Base-by-base conservation (phyloP, 2,329 filamentous ascomycete species). In the Fragosphaeria purpurea region DNA sequence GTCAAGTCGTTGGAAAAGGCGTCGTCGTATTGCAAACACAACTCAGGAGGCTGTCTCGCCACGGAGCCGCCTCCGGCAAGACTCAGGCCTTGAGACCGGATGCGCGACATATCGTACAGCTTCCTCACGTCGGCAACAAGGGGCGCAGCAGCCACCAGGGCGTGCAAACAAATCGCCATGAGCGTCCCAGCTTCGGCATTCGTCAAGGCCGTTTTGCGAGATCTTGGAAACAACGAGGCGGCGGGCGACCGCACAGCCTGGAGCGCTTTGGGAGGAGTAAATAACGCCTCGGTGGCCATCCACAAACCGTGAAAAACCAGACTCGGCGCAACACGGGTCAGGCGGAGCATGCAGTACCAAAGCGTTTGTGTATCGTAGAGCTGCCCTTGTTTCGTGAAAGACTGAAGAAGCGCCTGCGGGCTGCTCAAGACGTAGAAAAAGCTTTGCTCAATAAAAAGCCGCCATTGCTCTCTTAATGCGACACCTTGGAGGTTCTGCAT, bases 251-350 rank as follows among this genome's bases (percentile, higher is more conserved):
- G 65, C 43, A 67, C 61, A 8, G 66, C 62, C 51, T 70, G 70
- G 1, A 76, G 57, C 6, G 66, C 57, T 50, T 68, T 67, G 1
- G 79, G 77, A 2, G 77, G 72, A n/a, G 70, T 66, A 57, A 83
- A 85, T 5, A 85, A 66, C 44, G 71, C 71, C 7, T 72, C 74
- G 1, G 80, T 70, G 6, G 78, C 77, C 55, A 78, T 69, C 82
- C 82, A 86, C 5, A 85, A 67, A 57, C 78, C 81, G 59, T 83
- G 76, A 47, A 83, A 75, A 2, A 84, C 78, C 22, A 83, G 61
- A 44, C 68, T 77, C 5, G 79, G 77, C 12, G 74, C 72, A 41
- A 74, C 71, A 46, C 77, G 70, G 5, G 75, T 80, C 62, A 84
- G 65, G 50, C 76, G 74, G 50, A 81, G 64, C 71, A 82, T 80